Conservation (phyloP, 345 rosid species). For the Salix viminalis region DNA sequence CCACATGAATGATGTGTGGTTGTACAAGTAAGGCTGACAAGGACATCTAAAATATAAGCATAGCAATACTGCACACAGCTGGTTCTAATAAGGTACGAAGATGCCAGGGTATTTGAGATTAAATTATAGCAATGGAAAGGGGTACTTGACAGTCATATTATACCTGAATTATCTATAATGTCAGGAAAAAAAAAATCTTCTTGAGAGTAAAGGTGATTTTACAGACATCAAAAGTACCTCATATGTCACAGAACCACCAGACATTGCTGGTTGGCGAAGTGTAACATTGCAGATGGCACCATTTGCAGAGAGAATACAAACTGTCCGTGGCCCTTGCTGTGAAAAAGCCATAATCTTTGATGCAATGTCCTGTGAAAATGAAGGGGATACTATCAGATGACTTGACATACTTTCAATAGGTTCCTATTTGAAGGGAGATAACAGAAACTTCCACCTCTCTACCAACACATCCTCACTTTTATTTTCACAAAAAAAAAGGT, state of each 20-base stretch:
- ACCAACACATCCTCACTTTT: background rate
- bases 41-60: background rate
- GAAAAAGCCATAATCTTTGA: constrained; percentile 67
- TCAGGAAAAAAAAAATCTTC: background rate
- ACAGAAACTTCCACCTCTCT: background rate
- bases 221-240: constrained; percentile 48
- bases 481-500: background rate
- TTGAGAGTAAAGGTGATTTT: background rate
- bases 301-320: constrained; percentile 84
- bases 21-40: background rate
- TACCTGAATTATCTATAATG: background rate
- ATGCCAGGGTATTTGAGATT: background rate
- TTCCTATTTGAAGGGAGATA: background rate
- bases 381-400: background rate
- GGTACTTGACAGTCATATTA: background rate
- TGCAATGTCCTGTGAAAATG: constrained; percentile 61
- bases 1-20: background rate
- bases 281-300: constrained; percentile 74
- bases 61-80: background rate
- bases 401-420: background rate
- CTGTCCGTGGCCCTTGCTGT: constrained; percentile 72
- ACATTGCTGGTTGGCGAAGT: constrained; percentile 53
- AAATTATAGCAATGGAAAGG: background rate
- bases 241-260: constrained; percentile 54
- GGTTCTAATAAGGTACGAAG: background rate